Evolutionary conservation across 2,329 filamentous ascomycete species (phyloP), one percentile per base, ranked within the genome.

Genomic region (Penicillium sp.): DNA sequence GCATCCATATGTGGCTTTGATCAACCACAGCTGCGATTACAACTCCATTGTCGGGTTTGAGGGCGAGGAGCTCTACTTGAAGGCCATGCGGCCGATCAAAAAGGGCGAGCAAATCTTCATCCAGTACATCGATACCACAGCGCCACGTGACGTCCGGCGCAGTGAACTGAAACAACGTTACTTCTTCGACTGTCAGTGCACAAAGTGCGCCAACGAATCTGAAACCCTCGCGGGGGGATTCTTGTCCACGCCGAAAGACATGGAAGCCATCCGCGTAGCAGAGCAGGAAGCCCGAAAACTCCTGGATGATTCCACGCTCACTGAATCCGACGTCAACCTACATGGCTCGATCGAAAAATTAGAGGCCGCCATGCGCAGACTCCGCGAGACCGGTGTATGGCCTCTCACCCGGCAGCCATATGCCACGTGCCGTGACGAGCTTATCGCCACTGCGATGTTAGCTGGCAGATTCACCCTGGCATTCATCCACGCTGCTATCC

Each of bases 21-120:
- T 81, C 36, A 86, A 86, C 53, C 83, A 86, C 61, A 83, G 79
- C 36, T 86, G 83, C 60, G 72, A 77, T 19, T 80, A 80, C 3
- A 86, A 85, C 55, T 75, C 78, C 2, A 75, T 75, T 27, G 73
- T 82, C 14, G 72, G 79, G 12, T 82, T 83, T 67, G 79, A 83
- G 49, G 75, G 79, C 16, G 68, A 75, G 3, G 62, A 69, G 28
- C 64, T 81, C 9, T 70, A 70, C 12, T 60, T 83, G 28, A 77
- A 80, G 29, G 75, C 81, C 0, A 65, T 83, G 1, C 69, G 67
- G 11, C 71, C 75, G 0, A 81, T 86, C 52, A 64, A 69, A 14
- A 72, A 75, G 49, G 76, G 74, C 52, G 77, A 81, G 27, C 81
- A 86, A 61, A 72, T 86, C 27, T 79, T 75, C 57, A 80, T 84